Percentiles rank a stretch among this genome's conserved stretches.
These are phyloP conservation scores for Zychaea mexicana DNA, from an alignment of 371 early-diverging fungal genomes.

Conservation along the genomic window DNA sequence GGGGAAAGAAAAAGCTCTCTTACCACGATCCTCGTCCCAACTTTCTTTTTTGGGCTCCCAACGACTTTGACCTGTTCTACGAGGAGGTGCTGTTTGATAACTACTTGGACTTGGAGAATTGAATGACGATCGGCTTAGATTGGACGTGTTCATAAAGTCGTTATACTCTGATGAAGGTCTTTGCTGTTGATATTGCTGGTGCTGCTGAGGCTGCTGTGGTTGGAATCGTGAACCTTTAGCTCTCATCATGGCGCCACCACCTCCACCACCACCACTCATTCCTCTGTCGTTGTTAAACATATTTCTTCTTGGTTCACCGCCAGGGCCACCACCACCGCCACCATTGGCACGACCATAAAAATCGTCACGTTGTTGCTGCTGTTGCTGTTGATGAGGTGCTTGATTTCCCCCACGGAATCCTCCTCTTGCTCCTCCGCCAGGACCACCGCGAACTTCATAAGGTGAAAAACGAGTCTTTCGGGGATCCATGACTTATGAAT, in stretches of 20 bases:
- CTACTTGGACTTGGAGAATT: neutral
- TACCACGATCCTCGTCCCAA: conserved; percentile 14
- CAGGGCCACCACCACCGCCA: too few species aligned
- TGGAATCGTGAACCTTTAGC: conserved; percentile 13
- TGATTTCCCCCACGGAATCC: neutral
- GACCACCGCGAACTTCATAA: conserved; percentile 21
- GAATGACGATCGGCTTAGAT: neutral
- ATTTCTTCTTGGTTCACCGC: conserved; percentile 8
- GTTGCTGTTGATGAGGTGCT: neutral
- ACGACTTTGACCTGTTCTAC: conserved; percentile 1
- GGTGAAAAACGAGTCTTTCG: conserved; percentile 24
- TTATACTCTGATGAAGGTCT: conserved; percentile 2
- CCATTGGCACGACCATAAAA: conserved; percentile 6
- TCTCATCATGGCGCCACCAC: conserved; percentile 30
- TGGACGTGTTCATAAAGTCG: neutral
- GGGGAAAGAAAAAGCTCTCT: neutral
- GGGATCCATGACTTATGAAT: conserved; percentile 10
- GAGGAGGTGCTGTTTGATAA: conserved; percentile 1
- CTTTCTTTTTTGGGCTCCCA: conserved; percentile 10
- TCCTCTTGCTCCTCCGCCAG: conserved; percentile 2
- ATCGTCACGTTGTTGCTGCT: conserved; percentile 1
- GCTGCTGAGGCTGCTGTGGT: too few species aligned
- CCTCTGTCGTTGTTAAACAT: conserved; percentile 9
- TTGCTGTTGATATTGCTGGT: too few species aligned
- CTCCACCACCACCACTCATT: conserved; percentile 17